Conservation (phyloP, 2,329 filamentous ascomycete species). For the Xylaria sp. region DNA sequence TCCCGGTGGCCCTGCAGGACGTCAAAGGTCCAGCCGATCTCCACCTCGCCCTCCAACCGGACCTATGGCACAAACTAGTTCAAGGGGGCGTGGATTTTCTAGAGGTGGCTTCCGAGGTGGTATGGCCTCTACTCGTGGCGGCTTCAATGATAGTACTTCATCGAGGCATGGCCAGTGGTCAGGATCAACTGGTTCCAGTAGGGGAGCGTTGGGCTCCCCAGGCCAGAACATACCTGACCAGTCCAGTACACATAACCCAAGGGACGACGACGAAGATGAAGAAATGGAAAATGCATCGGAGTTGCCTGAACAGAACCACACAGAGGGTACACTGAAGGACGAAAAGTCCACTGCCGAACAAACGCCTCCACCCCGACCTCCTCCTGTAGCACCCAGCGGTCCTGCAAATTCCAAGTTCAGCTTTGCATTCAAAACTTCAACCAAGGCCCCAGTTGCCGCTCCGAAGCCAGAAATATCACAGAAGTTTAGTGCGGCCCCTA, state of each 20-base stretch:
- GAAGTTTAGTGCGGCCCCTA: conserved; percentile 73
- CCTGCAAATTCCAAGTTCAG: conserved; percentile 80
- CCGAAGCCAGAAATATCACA: conserved; percentile 75
- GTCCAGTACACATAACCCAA: conserved; percentile 42
- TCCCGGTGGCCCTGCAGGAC: conserved; percentile 23
- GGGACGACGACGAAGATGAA: conserved; percentile 60
- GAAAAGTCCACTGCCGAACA: conserved; percentile 61
- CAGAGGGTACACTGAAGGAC: conserved; percentile 67
- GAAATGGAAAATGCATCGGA: conserved; percentile 68
- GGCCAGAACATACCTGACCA: conserved; percentile 49
- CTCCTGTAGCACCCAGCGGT: conserved; percentile 64
- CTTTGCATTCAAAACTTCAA: conserved; percentile 87
- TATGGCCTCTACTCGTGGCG: conserved; percentile 62
- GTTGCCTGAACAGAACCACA: conserved; percentile 71
- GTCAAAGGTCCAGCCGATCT: conserved; percentile 58
- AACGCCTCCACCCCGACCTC: conserved; percentile 62
- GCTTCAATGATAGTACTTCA: conserved; percentile 67
- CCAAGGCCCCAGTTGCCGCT: conserved; percentile 65
- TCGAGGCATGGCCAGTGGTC: conserved; percentile 71
- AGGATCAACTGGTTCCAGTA: conserved; percentile 33
- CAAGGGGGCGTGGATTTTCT: conserved; percentile 58
- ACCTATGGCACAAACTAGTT: conserved; percentile 60
- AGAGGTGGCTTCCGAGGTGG: conserved; percentile 69
- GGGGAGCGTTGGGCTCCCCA: conserved; percentile 45
- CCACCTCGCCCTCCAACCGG: conserved; percentile 68